Percentiles rank a stretch among this genome's conserved stretches.
phyloP scores from a whole-genome alignment of 1,284 basidiomycete genomes.

The Ganoderma sinense region DNA sequence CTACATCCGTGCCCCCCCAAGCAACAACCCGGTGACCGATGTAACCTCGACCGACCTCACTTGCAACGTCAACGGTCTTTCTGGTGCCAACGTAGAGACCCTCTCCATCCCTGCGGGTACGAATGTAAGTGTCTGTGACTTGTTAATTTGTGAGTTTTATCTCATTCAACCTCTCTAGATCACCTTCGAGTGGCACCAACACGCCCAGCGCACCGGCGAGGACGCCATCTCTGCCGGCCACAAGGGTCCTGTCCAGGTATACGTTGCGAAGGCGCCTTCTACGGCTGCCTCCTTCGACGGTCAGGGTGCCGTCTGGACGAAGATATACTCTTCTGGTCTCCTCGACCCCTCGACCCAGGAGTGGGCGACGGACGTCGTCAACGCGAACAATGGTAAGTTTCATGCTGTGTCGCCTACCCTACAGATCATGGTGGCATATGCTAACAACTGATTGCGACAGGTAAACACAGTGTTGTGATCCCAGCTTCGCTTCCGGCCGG shows the following conservation, averaged over 20 bases:
- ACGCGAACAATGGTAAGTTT: slow-evolving; percentile 47
- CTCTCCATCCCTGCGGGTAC: slow-evolving; percentile 51
- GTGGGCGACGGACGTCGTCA: slow-evolving; percentile 59
- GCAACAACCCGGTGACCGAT: slow-evolving; percentile 61
- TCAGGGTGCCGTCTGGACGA: slow-evolving; percentile 59
- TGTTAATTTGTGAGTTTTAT: not conserved
- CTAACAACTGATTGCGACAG: slow-evolving; percentile 26
- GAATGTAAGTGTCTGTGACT: slow-evolving; percentile 38
- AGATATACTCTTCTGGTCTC: slow-evolving; percentile 59
- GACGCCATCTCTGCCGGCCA: slow-evolving; percentile 59
- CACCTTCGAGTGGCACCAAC: slow-evolving; percentile 56
- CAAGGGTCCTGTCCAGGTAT: slow-evolving; percentile 59
- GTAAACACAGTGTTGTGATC: slow-evolving; percentile 55
- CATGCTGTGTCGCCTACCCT: not conserved
- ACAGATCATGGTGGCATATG: not conserved
- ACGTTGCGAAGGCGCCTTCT: slow-evolving; percentile 57
- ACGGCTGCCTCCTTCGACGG: slow-evolving; percentile 53
- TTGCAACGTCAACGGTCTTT: slow-evolving; percentile 57
- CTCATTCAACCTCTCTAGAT: slow-evolving; percentile 24
- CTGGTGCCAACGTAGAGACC: slow-evolving; percentile 48
- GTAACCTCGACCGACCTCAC: slow-evolving; percentile 57
- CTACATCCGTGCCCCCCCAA: slow-evolving; percentile 55
- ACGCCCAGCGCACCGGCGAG: slow-evolving; percentile 59
- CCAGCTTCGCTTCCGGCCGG: slow-evolving; percentile 56
- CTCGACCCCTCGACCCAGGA: slow-evolving; percentile 44